Percentiles rank a stretch among this genome's conserved stretches.
phyloP scores from a whole-genome alignment of 306 rosid species.

The Sechiopsis laciniata region DNA sequence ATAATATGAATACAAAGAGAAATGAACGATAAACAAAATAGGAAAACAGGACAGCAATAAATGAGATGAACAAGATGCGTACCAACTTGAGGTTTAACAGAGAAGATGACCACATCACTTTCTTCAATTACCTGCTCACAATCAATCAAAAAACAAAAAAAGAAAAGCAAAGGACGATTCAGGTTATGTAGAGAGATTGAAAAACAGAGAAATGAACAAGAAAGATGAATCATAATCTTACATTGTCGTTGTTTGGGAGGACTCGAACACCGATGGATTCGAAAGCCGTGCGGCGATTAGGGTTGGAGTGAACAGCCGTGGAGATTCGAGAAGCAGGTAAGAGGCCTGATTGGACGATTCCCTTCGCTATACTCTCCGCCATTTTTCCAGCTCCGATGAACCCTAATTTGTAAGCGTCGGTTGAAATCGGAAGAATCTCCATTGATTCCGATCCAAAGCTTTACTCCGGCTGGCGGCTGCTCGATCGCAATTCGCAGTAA shows the following conservation, averaged over 20 bases:
- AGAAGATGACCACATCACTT: constrained; percentile 74
- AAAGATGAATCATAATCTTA: constrained; percentile 16
- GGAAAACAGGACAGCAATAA: too few relatives aligned
- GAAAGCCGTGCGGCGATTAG: constrained; percentile 41
- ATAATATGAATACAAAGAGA: neutral
- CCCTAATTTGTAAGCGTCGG: constrained; percentile 58
- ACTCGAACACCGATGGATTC: constrained; percentile 45
- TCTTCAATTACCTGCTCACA: constrained; percentile 57
- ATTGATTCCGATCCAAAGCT: constrained; percentile 18
- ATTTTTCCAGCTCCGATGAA: constrained; percentile 96
- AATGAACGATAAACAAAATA: neutral
- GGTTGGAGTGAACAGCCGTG: constrained; percentile 49
- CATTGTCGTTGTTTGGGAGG: constrained; percentile 47
- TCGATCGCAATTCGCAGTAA: neutral
- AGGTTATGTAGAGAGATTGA: neutral
- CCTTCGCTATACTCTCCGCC: constrained; percentile 88
- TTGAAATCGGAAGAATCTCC: constrained; percentile 56
- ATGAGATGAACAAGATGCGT: constrained; percentile 1
- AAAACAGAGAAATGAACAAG: neutral
- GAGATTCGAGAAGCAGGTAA: constrained; percentile 66
- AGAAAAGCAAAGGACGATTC: neutral
- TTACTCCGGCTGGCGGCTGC: neutral
- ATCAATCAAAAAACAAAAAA: neutral
- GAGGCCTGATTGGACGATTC: constrained; percentile 63
- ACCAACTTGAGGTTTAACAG: constrained; percentile 92